Percentiles rank a stretch among this genome's conserved stretches.
These are phyloP conservation scores for Penicillium sp. DNA, from an alignment of 2,329 filamentous ascomycete genomes.

Conservation along the genomic window DNA sequence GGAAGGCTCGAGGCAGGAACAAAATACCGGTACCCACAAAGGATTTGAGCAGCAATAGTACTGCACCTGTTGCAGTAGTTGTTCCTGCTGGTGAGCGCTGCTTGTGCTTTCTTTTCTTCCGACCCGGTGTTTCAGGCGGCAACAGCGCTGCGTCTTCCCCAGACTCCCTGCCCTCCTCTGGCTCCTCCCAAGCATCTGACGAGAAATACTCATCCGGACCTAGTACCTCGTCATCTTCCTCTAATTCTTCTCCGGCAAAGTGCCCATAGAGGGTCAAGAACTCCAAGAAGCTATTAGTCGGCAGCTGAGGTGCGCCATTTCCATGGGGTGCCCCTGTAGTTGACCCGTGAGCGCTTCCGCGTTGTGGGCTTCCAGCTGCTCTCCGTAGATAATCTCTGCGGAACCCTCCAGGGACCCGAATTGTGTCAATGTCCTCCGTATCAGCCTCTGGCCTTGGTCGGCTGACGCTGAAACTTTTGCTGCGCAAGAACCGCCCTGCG, in stretches of 20 bases:
- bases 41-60: conserved; percentile 86
- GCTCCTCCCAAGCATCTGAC: conserved; percentile 65
- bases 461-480: conserved; percentile 80
- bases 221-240: conserved; percentile 91
- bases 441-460: conserved; percentile 77
- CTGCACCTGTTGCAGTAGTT: conserved; percentile 74
- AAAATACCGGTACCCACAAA: conserved; percentile 96
- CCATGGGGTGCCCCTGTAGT: conserved; percentile 35
- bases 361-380: conserved; percentile 63
- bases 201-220: conserved; percentile 88
- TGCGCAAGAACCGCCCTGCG: conserved; percentile 62
- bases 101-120: conserved; percentile 72
- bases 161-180: conserved; percentile 63
- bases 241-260: conserved; percentile 93
- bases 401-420: conserved; percentile 92
- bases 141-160: conserved; percentile 85
- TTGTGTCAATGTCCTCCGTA: conserved; percentile 78
- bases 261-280: conserved; percentile 94
- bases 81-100: conserved; percentile 69
- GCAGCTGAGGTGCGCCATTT: conserved; percentile 56
- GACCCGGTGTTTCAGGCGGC: conserved; percentile 64
- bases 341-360: conserved; percentile 39
- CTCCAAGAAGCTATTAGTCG: conserved; percentile 92
- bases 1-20: conserved; percentile 86
- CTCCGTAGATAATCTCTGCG: conserved; percentile 83